Evolutionary conservation across 139 green algal genomes (phyloP).

Genomic region (Nannochloris sp.): DNA sequence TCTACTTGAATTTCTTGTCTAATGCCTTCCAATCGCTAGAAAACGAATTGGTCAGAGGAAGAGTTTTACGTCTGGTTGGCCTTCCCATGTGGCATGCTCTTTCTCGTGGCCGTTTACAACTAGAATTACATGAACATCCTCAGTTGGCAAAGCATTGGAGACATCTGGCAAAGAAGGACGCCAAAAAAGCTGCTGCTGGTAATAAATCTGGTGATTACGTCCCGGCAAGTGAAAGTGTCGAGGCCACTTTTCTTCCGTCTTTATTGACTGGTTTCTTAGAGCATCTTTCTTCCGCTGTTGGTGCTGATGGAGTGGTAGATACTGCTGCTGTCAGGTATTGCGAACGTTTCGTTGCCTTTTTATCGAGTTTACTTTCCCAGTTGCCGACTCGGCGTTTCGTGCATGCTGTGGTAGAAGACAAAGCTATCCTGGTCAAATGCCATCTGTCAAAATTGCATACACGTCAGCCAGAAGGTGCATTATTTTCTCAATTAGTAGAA

Average conservation of each 20-base stretch:
- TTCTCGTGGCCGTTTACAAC: conserved; percentile 59
- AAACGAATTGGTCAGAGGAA: conserved; percentile 64
- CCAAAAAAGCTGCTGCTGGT: conserved; percentile 37
- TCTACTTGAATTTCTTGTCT: conserved; percentile 81
- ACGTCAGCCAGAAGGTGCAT: conserved; percentile 28
- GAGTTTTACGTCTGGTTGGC: conserved; percentile 64
- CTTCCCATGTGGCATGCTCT: conserved; percentile 84
- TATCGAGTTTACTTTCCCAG: conserved; percentile 85
- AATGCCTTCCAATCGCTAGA: conserved; percentile 84
- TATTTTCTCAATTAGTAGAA: conserved; percentile 84
- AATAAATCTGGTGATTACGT: conserved; percentile 42
- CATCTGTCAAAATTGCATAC: conserved; percentile 39
- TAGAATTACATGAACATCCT: conserved; percentile 71
- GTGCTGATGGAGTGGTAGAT: neutral
- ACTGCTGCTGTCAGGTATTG: conserved; percentile 36
- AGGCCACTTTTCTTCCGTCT: conserved; percentile 65
- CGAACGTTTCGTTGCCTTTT: conserved; percentile 84
- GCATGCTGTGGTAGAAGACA: conserved; percentile 72
- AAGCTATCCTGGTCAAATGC: conserved; percentile 73
- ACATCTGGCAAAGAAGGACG: conserved; percentile 73
- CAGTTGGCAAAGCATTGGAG: conserved; percentile 81
- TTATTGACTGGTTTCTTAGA: conserved; percentile 69
- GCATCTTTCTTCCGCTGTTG: neutral
- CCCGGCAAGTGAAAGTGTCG: conserved; percentile 40
- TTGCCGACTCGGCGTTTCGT: conserved; percentile 82